Evolutionary conservation across 1,284 basidiomycete genomes (phyloP).

Genomic region (Ganoderma meredithae): DNA sequence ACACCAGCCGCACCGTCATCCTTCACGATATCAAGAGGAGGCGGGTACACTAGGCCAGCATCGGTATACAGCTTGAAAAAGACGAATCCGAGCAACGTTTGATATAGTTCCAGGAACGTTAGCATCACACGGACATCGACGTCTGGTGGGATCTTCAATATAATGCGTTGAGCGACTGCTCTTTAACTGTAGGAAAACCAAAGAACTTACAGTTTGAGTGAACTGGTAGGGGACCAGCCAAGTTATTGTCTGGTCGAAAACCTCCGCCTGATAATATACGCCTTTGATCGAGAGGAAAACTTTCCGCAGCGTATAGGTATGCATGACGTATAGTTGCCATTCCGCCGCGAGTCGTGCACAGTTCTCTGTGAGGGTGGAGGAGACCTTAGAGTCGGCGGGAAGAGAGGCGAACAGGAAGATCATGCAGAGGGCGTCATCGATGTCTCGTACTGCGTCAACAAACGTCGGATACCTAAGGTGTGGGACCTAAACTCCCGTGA

Average conservation of each 20-base stretch:
- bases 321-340: constrained; percentile 97
- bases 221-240: constrained; percentile 99
- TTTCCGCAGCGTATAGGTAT: constrained; percentile 86
- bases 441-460: constrained; percentile 93
- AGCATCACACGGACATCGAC: constrained; percentile 99
- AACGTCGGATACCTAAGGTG: constrained; percentile 91
- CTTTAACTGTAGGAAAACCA: constrained; percentile 7
- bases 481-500: background rate
- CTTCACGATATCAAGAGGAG: constrained; percentile 85
- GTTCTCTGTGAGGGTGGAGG: constrained; percentile 88
- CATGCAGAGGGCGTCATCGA: constrained; percentile 98
- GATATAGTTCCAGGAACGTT: constrained; percentile 98
- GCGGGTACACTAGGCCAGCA: constrained; percentile 92
- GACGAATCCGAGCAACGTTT: constrained; percentile 95
- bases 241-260: constrained; percentile 91
- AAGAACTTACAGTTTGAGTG: constrained; percentile 83
- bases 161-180: constrained; percentile 12
- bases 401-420: constrained; percentile 92
- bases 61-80: constrained; percentile 99
- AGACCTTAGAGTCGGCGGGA: constrained; percentile 84
- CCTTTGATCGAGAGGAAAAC: constrained; percentile 98
- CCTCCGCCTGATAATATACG: constrained; percentile 97
- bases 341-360: constrained; percentile 90
- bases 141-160: constrained; percentile 85
- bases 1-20: constrained; percentile 92